A percentile compares a stretch with the other conserved stretches of the same genome.
Evolutionary conservation across 208 protist species (phyloP).

Genomic region (Trypanosoma avium): DNA sequence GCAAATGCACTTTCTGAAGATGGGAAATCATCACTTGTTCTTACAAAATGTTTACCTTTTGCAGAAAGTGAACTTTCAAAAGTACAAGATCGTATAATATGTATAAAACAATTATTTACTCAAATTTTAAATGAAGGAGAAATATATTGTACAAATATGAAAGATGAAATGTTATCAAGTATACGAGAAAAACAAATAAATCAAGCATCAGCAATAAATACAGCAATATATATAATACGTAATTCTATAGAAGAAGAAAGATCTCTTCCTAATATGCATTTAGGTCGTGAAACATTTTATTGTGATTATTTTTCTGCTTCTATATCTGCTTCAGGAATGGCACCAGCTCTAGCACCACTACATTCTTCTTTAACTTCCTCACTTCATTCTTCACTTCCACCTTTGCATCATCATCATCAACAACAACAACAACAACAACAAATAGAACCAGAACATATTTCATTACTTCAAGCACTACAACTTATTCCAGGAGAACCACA

Average conservation of each 20-base stretch:
- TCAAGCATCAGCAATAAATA: constrained; percentile 75
- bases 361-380: too few species aligned
- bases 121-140: constrained; percentile 46
- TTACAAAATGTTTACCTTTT: constrained; percentile 35
- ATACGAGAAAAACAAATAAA: constrained; percentile 23
- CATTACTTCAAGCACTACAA: neutral
- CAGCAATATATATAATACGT: constrained; percentile 78
- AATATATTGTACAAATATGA: constrained; percentile 32
- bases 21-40: constrained; percentile 30
- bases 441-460: too few species aligned
- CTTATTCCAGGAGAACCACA: constrained; percentile 30
- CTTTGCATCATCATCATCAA: too few species aligned
- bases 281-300: constrained; percentile 84
- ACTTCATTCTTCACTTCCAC: too few species aligned
- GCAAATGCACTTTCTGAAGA: constrained; percentile 18
- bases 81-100: constrained; percentile 36
- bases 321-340: too few species aligned
- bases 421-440: too few species aligned
- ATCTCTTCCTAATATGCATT: constrained; percentile 58
- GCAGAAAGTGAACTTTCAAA: constrained; percentile 29
- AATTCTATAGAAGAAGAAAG: constrained; percentile 75
- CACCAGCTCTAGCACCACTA: too few species aligned
- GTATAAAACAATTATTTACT: constrained; percentile 41
- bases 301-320: constrained; percentile 20
- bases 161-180: constrained; percentile 26